Evolutionary conservation across 768 basidiomycete genomes (phyloP), one percentile per base, ranked within the genome.

Genomic region (Phaeotremella skinneri): DNA sequence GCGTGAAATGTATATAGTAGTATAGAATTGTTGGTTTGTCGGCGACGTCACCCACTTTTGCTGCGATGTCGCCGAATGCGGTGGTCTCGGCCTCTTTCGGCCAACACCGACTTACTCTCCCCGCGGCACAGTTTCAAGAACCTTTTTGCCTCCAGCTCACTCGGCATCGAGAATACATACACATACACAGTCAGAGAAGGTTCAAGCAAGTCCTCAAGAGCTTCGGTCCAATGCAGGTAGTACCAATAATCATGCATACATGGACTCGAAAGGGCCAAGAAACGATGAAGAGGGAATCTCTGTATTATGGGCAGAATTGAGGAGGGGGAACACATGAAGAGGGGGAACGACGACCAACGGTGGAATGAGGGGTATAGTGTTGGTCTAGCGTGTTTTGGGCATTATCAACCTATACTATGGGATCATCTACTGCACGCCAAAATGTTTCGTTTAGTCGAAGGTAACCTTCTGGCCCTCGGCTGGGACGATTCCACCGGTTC

Each of bases 401-500:
- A 39, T 39, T 45, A 14, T 45, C 13, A 21, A 45, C 23, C 11
- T 9, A 9, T 45, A 13, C 20, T 21, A 45, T 14, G 9, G 11
- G 37, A 41, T 14, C 4, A 54, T 32, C 32, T 26, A 29, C 51
- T 52, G 29, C 21, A 52, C 34, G 34, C 51, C 51, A 25, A 20
- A 56, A n/a, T n/a, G n/a, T n/a, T n/a, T n/a, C n/a, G 43, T 49
- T 62, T 73, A 76, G 55, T 74, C 75, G 61, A 77, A 77, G 32
- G 67, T 60, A 52, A 76, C 66, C 70, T 78, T 78, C 49, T 69
- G 66, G 71, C 88, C 89, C 67, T 84, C 84, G 55, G 81, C 83
- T 25, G 82, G 69, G 49, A 83, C 78, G 70, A 87, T 84, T 31
- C 84, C 88, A 27, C 88, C 88, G 41, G 78, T 83, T 67, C 86